Evolutionary conservation across 2,329 filamentous ascomycete species (phyloP).

Genomic region (Lasiodiplodia hormozganensis): DNA sequence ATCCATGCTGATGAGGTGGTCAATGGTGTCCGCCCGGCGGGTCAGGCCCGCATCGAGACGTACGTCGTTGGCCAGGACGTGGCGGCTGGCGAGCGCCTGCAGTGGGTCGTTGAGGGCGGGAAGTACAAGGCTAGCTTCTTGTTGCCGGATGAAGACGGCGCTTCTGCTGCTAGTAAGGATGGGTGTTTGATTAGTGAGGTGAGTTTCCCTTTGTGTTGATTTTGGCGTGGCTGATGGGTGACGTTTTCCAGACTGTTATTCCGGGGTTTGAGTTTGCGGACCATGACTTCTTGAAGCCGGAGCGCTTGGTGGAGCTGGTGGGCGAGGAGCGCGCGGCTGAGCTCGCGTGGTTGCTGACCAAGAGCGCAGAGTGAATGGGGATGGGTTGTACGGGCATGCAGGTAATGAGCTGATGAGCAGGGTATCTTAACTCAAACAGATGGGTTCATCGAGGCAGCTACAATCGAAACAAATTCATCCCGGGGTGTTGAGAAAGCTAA

Average conservation of each 20-base stretch:
- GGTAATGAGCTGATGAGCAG: background rate
- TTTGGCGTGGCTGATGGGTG: too few species aligned
- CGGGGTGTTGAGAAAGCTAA: background rate
- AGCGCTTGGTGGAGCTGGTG: slow-evolving; percentile 61
- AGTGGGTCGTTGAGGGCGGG: slow-evolving; percentile 74
- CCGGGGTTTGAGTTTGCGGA: slow-evolving; percentile 73
- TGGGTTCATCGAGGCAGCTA: background rate
- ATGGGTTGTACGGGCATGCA: background rate
- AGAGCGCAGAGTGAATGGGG: background rate
- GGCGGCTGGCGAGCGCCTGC: slow-evolving; percentile 64
- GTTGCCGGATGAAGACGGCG: slow-evolving; percentile 53
- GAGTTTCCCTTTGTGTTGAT: slow-evolving; percentile 29
- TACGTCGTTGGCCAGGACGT: slow-evolving; percentile 69
- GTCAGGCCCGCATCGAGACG: slow-evolving; percentile 64
- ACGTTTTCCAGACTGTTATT: slow-evolving; percentile 60
- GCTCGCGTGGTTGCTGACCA: slow-evolving; percentile 52
- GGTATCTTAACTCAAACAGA: slow-evolving; percentile 14
- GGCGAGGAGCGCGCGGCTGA: slow-evolving; percentile 57
- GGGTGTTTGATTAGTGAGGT: slow-evolving; percentile 70
- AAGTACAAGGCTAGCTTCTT: slow-evolving; percentile 71
- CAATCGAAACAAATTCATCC: background rate
- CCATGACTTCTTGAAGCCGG: slow-evolving; percentile 68
- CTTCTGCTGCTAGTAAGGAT: slow-evolving; percentile 45
- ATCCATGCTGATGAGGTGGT: slow-evolving; percentile 60
- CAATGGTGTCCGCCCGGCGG: slow-evolving; percentile 54